Conservation (phyloP, 352 stramenopile genomes). For the Globisporangium cystogenes region DNA sequence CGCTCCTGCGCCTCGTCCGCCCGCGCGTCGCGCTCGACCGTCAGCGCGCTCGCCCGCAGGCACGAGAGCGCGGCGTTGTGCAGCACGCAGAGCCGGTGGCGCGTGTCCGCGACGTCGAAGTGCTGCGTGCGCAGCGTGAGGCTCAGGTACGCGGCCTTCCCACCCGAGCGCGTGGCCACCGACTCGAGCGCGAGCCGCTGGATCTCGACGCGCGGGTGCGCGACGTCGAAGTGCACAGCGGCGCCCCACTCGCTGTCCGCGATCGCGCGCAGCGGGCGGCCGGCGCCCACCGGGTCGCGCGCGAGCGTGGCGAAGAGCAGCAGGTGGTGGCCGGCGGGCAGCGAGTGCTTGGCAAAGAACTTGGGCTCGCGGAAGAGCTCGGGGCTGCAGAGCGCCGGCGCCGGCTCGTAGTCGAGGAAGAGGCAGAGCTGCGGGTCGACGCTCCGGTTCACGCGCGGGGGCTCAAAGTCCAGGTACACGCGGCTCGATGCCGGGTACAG, state of each 20-base stretch:
- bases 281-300: background rate
- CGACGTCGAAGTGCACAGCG: conserved; percentile 32
- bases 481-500: conserved; percentile 33
- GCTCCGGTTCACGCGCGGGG: conserved; percentile 11
- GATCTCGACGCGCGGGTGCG: conserved; percentile 26
- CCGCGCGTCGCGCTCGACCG: conserved; percentile 15
- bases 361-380: conserved; percentile 28
- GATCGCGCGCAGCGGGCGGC: background rate
- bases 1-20: conserved; percentile 10
- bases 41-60: conserved; percentile 19
- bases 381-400: conserved; percentile 18
- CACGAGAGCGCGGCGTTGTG: conserved; percentile 44
- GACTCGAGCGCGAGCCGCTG: conserved; percentile 13
- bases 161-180: background rate
- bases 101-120: conserved; percentile 35
- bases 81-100: conserved; percentile 33
- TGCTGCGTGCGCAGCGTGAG: conserved; percentile 29
- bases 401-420: conserved; percentile 18
- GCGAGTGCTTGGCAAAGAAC: conserved; percentile 18
- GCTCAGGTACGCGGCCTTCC: conserved; percentile 9
- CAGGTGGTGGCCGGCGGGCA: conserved; percentile 29
- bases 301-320: conserved; percentile 25
- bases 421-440: conserved; percentile 35
- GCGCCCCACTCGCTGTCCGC: conserved; percentile 21
- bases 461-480: conserved; percentile 38